Percentiles rank a stretch among this genome's conserved stretches.
phyloP scores from a whole-genome alignment of 805 yeast species.

The Saturnispora dispora region DNA sequence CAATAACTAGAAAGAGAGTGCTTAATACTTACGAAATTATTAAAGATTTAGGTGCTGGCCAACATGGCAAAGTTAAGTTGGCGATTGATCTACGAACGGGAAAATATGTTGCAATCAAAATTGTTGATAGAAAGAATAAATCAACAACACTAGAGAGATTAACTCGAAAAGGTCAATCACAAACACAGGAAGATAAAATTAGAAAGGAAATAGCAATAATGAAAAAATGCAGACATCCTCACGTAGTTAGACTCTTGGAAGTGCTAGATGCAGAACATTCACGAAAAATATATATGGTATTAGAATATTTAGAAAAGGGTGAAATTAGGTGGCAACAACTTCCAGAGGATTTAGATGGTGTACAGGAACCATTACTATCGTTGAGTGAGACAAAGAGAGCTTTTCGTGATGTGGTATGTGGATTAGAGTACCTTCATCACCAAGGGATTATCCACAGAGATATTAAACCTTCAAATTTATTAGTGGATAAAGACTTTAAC shows the following conservation, averaged over 20 bases:
- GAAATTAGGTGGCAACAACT: conserved; percentile 75
- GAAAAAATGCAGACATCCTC: conserved; percentile 86
- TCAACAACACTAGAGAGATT: conserved; percentile 34
- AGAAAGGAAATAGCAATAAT: conserved; percentile 86
- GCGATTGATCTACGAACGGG: conserved; percentile 63
- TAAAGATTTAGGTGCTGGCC: conserved; percentile 87
- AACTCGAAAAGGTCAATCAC: conserved; percentile 21
- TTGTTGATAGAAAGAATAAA: conserved; percentile 67
- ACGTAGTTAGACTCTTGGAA: conserved; percentile 79
- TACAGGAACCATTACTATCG: conserved; percentile 53
- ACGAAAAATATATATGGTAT: conserved; percentile 78
- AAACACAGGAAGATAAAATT: conserved; percentile 56
- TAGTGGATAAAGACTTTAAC: conserved; percentile 56
- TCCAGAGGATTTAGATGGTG: conserved; percentile 18
- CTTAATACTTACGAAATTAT: conserved; percentile 86
- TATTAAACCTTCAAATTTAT: conserved; percentile 87
- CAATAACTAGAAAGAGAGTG: conserved; percentile 68
- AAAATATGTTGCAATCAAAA: conserved; percentile 83
- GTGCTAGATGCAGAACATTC: conserved; percentile 81
- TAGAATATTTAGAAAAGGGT: conserved; percentile 85
- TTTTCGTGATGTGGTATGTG: conserved; percentile 75
- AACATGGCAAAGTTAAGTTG: conserved; percentile 95
- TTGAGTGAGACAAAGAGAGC: conserved; percentile 60
- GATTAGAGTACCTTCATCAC: conserved; percentile 81
- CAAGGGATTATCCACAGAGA: conserved; percentile 93